These are phyloP conservation scores for Didymellaceae sp. DNA, from an alignment of 2,329 filamentous ascomycete genomes.

Conservation along the genomic window DNA sequence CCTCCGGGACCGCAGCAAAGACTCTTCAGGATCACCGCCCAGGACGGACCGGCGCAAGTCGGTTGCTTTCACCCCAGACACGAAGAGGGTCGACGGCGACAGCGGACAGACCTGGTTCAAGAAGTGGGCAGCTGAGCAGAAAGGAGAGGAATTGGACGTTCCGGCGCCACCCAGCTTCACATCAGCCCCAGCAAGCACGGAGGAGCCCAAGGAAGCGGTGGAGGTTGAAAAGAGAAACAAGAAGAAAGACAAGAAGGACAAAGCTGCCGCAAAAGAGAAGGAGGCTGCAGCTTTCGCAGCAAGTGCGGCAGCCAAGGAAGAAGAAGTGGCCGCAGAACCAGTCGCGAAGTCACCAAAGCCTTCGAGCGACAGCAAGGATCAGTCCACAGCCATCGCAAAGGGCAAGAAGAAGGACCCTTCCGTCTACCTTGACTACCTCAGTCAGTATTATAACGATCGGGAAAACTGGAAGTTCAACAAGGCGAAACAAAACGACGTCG, in stretches of 20 bases:
- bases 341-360: constrained; percentile 3
- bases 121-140: constrained; percentile 53
- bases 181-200: constrained; percentile 26
- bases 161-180: constrained; percentile 36
- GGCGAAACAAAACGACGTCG: constrained; percentile 81
- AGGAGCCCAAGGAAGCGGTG: constrained; percentile 30
- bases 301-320: constrained; percentile 14
- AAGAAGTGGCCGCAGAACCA: not conserved
- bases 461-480: constrained; percentile 95
- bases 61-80: constrained; percentile 69
- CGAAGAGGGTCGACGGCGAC: constrained; percentile 64
- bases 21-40: constrained; percentile 34
- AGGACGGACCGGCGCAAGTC: constrained; percentile 57
- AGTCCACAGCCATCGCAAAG: constrained; percentile 17
- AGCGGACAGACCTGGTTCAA: constrained; percentile 60
- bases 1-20: constrained; percentile 21
- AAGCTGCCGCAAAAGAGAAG: constrained; percentile 12
- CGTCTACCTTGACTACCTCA: constrained; percentile 77
- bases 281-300: constrained; percentile 18
- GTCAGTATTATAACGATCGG: constrained; percentile 73
- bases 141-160: constrained; percentile 31
- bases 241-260: constrained; percentile 25
- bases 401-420: constrained; percentile 58
- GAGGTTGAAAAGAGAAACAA: constrained; percentile 23
- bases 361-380: constrained; percentile 1